A percentile compares a stretch with the other conserved stretches of the same genome.
Evolutionary conservation across 2,329 filamentous ascomycete genomes (phyloP).

Genomic region (Colletotrichum horii): DNA sequence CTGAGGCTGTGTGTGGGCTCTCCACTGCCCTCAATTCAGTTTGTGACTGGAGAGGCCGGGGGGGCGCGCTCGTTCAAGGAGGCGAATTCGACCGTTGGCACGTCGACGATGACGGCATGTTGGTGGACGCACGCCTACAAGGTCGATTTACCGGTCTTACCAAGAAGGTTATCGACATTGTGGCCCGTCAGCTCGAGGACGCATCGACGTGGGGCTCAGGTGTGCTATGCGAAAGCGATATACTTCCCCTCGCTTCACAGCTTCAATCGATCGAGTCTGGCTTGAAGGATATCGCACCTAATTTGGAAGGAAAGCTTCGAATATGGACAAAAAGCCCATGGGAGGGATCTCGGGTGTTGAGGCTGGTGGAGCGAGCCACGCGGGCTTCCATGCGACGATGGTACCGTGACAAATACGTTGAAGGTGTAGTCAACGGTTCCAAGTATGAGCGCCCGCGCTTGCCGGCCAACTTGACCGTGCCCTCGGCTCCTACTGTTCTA

Average conservation of each 20-base stretch:
- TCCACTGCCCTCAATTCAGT: constrained; percentile 96
- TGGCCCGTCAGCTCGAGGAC: constrained; percentile 84
- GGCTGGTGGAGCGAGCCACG: constrained; percentile 84
- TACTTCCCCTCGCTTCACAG: constrained; percentile 56
- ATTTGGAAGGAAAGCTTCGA: constrained; percentile 46
- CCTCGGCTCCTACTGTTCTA: constrained; percentile 89
- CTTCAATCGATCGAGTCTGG: constrained; percentile 45
- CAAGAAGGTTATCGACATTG: constrained; percentile 88
- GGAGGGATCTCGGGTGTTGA: constrained; percentile 86
- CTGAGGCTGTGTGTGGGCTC: constrained; percentile 94
- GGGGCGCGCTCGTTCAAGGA: constrained; percentile 77
- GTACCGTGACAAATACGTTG: constrained; percentile 83
- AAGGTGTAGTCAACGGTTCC: constrained; percentile 57
- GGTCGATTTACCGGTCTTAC: constrained; percentile 79
- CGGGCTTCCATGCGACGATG: constrained; percentile 80
- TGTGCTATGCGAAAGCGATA: constrained; percentile 61
- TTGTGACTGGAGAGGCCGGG: constrained; percentile 90
- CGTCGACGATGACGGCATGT: constrained; percentile 82
- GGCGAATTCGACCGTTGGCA: constrained; percentile 90
- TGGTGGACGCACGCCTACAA: constrained; percentile 72
- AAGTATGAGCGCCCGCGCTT: constrained; percentile 77
- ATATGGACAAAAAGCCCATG: constrained; percentile 78
- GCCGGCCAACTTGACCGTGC: constrained; percentile 75
- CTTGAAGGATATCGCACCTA: constrained; percentile 35
- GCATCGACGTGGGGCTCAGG: constrained; percentile 86